A percentile compares a stretch with the other conserved stretches of the same genome.
Conservation (phyloP, 139 green algal species). For the Dunaliella primolecta region DNA sequence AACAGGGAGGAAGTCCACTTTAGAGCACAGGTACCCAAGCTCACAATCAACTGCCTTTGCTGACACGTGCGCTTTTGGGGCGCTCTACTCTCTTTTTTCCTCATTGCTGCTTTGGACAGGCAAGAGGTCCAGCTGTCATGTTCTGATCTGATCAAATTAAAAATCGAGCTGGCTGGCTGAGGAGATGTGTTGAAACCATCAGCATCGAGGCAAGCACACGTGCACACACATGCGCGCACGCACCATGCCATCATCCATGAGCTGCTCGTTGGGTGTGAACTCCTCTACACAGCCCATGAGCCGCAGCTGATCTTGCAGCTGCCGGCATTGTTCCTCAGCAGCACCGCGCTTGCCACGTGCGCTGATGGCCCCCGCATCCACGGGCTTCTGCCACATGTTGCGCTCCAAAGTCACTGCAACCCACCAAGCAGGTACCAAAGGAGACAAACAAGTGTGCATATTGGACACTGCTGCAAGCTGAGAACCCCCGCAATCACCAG, state of each 20-base stretch:
- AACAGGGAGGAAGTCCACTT: conserved; percentile 77
- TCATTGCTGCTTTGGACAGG: too few species aligned
- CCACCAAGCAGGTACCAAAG: neutral
- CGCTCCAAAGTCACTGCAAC: conserved; percentile 69
- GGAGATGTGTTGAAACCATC: too few species aligned
- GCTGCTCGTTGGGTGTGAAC: conserved; percentile 61
- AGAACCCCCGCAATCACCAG: conserved; percentile 64
- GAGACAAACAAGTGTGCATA: neutral
- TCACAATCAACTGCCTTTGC: too few species aligned
- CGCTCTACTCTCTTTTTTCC: too few species aligned
- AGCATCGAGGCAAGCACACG: neutral
- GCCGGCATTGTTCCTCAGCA: conserved; percentile 34
- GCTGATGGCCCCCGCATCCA: conserved; percentile 67
- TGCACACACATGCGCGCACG: neutral
- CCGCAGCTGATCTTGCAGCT: conserved; percentile 50
- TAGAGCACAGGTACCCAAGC: too few species aligned
- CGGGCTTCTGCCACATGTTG: conserved; percentile 71
- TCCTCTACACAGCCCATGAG: conserved; percentile 76
- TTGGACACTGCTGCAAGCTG: too few species aligned
- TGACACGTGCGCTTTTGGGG: too few species aligned
- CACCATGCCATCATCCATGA: conserved; percentile 71
- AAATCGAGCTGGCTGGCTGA: too few species aligned
- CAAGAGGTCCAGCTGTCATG: too few species aligned
- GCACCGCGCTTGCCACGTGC: conserved; percentile 64
- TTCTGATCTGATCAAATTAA: too few species aligned